Percentiles rank a stretch among this genome's conserved stretches.
These are phyloP conservation scores for Sphagnum tenellum DNA, from an alignment of 225 moss, liverwort and hornwort genomes.

Conservation along the genomic window DNA sequence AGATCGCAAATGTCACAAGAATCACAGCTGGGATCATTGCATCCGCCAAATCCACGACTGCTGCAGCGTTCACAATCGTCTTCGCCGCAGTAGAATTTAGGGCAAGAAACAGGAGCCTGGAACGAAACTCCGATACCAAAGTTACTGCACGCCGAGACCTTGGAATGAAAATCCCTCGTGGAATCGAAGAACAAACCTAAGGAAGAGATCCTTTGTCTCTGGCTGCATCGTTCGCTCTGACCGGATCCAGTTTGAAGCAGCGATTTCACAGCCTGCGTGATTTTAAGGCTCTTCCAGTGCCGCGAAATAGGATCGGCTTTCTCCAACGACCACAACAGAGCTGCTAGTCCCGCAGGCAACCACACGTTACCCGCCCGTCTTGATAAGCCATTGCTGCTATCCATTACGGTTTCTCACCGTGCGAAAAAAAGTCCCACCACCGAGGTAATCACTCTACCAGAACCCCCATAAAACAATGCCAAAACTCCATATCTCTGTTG, in stretches of 20 bases:
- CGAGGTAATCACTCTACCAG: too few species aligned
- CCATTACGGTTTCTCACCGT: constrained; percentile 11
- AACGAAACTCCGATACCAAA: constrained; percentile 8
- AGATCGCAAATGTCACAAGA: constrained; percentile 20
- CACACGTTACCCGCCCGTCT: constrained; percentile 24
- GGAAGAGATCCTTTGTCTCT: constrained; percentile 15
- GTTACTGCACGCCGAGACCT: neutral
- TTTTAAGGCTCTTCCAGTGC: constrained; percentile 43
- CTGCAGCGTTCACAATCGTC: constrained; percentile 12
- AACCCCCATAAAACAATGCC: too few species aligned
- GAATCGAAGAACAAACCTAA: constrained; percentile 27
- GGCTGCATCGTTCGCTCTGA: neutral
- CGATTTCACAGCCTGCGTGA: constrained; percentile 40
- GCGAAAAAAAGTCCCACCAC: too few species aligned
- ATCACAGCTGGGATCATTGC: constrained; percentile 21
- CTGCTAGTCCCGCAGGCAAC: constrained; percentile 35
- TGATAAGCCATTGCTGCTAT: constrained; percentile 17
- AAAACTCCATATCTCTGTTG: too few species aligned
- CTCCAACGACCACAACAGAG: constrained; percentile 30
- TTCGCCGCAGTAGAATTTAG: constrained; percentile 10
- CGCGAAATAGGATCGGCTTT: constrained; percentile 27
- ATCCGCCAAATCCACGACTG: constrained; percentile 13
- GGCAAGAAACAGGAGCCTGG: constrained; percentile 10
- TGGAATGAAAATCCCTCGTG: constrained; percentile 15
- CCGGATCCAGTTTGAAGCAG: constrained; percentile 13